phyloP scores from a whole-genome alignment of 2,329 filamentous ascomycete genomes.

The Fusarium cicatricum region DNA sequence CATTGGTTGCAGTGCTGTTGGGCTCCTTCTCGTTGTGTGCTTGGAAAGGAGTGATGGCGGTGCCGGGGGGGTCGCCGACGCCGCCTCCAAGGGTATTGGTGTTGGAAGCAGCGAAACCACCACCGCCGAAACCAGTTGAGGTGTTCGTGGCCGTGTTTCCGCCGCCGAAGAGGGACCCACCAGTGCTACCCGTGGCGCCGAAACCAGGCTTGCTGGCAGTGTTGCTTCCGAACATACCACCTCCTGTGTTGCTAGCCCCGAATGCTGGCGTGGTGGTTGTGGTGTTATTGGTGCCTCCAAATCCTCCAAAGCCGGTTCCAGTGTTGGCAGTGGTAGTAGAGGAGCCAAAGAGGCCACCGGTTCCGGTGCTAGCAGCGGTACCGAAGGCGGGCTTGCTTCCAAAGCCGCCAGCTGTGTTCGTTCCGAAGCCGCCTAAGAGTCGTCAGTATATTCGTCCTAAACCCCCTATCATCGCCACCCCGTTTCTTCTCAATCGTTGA shows the following conservation, averaged over 20 bases:
- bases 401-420: constrained; percentile 48
- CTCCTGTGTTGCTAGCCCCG: constrained; percentile 50
- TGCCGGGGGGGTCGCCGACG: constrained; percentile 71
- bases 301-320: constrained; percentile 52
- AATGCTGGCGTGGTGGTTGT: constrained; percentile 51
- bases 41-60: constrained; percentile 73
- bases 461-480: constrained; percentile 7
- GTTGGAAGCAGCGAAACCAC: constrained; percentile 52
- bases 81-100: constrained; percentile 62
- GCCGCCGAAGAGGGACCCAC: constrained; percentile 58
- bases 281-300: constrained; percentile 48
- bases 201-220: constrained; percentile 59
- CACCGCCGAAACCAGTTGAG: constrained; percentile 47
- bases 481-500: constrained; percentile 24
- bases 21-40: constrained; percentile 78
- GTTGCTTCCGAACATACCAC: constrained; percentile 63
- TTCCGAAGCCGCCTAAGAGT: constrained; percentile 49
- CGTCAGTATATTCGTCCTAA: constrained; percentile 31
- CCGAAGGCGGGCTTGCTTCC: constrained; percentile 64
- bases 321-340: constrained; percentile 50
- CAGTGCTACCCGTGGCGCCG: constrained; percentile 52
- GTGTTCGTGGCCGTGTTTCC: constrained; percentile 40
- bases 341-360: constrained; percentile 57
- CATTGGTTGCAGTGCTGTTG: constrained; percentile 62
- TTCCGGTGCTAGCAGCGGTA: constrained; percentile 50